Evolutionary conservation across 2,329 filamentous ascomycete species (phyloP), one percentile per base, ranked within the genome.

Genomic region (Paracamarosporium sp.): DNA sequence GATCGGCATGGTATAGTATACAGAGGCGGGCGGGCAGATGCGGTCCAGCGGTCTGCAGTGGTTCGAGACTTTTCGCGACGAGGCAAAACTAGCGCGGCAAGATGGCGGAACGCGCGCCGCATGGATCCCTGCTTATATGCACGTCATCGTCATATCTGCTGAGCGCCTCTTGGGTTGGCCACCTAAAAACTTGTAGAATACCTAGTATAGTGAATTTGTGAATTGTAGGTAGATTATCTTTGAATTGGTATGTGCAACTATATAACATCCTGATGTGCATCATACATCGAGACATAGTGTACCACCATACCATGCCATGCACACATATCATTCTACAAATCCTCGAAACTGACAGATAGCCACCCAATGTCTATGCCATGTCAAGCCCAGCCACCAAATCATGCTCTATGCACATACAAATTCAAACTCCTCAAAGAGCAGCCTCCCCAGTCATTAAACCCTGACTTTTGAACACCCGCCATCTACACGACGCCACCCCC

Each of bases 101-200:
- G n/a, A n/a, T 12, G 13, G 33, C 35, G 48, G 38, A 51, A 51
- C 27, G 27, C 35, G 48, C 20, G 38, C 35, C 40, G 20, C 27
- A 55, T n/a, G n/a, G n/a, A n/a, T 45, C 56, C 52, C 47, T 43
- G 52, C 51, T 33, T 20, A 35, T 7, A 45, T 27, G 17, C 41
- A 53, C 40, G 50, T 53, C 40, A 53, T 46, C 7, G 11, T n/a
- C n/a, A n/a, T n/a, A 20, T 13, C 31, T 17, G 20, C 25, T 41
- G 3, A 22, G 17, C 9, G 5, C 17, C 3, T 41, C 38, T 20
- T 43, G 9, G n/a, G n/a, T n/a, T n/a, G n/a, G n/a, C n/a, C n/a
- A n/a, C n/a, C n/a, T n/a, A n/a, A n/a, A n/a, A n/a, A n/a, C n/a
- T n/a, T n/a, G n/a, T n/a, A n/a, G 11, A 22, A 8, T 12, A 11